These are phyloP conservation scores for Ophiocordyceps robertsii DNA, from an alignment of 2,329 filamentous ascomycete species.

Conservation along the genomic window DNA sequence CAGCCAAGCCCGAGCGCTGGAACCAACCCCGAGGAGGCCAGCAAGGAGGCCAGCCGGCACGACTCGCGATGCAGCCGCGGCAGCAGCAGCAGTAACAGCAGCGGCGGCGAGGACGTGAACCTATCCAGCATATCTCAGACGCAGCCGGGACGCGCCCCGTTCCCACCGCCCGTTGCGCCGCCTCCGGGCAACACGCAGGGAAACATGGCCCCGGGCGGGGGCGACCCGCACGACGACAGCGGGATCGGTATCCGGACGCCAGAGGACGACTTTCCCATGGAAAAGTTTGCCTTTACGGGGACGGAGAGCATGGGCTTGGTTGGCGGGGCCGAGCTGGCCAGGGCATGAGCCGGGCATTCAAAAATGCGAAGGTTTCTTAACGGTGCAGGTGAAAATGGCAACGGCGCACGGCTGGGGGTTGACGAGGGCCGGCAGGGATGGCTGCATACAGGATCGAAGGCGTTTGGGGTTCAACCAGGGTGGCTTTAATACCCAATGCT, in stretches of 20 bases:
- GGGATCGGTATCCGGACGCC: conserved; percentile 60
- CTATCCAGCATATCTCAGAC: conserved; percentile 30
- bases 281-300: conserved; percentile 39
- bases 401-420: background rate
- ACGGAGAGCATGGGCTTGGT: conserved; percentile 21
- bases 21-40: conserved; percentile 19
- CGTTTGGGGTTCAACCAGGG: conserved; percentile 3
- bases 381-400: background rate
- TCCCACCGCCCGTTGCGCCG: conserved; percentile 22
- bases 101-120: conserved; percentile 30
- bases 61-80: conserved; percentile 28
- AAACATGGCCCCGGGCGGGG: conserved; percentile 19
- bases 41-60: conserved; percentile 21
- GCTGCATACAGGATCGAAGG: background rate
- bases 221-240: conserved; percentile 53
- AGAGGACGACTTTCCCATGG: conserved; percentile 49
- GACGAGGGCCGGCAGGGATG: background rate
- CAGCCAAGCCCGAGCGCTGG: conserved; percentile 13
- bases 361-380: background rate
- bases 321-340: conserved; percentile 14
- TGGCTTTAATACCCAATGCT: conserved; percentile 4
- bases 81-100: conserved; percentile 25
- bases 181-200: conserved; percentile 28
- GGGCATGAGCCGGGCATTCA: conserved; percentile 1
- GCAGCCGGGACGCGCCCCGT: conserved; percentile 35